phyloP scores from a whole-genome alignment of 2,329 filamentous ascomycete genomes.

The Chalara sp. region DNA sequence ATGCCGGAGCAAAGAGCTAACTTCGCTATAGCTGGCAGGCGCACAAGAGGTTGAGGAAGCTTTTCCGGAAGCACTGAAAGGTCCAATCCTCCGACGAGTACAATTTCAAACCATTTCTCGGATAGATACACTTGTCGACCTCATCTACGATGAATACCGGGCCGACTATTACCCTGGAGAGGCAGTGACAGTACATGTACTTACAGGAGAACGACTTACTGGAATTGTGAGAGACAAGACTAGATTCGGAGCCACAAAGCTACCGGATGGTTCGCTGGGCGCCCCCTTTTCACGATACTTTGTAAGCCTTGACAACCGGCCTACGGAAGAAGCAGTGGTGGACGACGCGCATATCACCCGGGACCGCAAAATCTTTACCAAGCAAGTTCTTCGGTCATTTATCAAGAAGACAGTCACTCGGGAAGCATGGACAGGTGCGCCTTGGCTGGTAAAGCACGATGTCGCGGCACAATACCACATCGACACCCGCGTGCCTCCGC shows the following conservation, averaged over 20 bases:
- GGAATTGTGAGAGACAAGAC: constrained; percentile 82
- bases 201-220: constrained; percentile 61
- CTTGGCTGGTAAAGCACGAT: constrained; percentile 87
- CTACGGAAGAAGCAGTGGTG: constrained; percentile 67
- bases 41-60: constrained; percentile 84
- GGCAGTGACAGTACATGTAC: constrained; percentile 65
- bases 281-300: constrained; percentile 74
- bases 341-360: constrained; percentile 77
- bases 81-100: constrained; percentile 81
- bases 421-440: constrained; percentile 92
- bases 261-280: constrained; percentile 63
- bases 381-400: constrained; percentile 86
- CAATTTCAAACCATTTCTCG: constrained; percentile 86
- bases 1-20: constrained; percentile 18
- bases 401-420: constrained; percentile 91
- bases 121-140: constrained; percentile 73
- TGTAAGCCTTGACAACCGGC: constrained; percentile 64
- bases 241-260: constrained; percentile 56
- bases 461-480: constrained; percentile 82
- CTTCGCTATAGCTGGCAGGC: constrained; percentile 54
- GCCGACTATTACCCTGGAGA: constrained; percentile 88
- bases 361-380: constrained; percentile 88
- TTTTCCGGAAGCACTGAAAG: constrained; percentile 87
- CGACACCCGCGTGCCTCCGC: constrained; percentile 75
- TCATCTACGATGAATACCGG: constrained; percentile 73